These are phyloP conservation scores for Syzygium aromaticum DNA, from an alignment of 345 rosid genomes.

Conservation along the genomic window DNA sequence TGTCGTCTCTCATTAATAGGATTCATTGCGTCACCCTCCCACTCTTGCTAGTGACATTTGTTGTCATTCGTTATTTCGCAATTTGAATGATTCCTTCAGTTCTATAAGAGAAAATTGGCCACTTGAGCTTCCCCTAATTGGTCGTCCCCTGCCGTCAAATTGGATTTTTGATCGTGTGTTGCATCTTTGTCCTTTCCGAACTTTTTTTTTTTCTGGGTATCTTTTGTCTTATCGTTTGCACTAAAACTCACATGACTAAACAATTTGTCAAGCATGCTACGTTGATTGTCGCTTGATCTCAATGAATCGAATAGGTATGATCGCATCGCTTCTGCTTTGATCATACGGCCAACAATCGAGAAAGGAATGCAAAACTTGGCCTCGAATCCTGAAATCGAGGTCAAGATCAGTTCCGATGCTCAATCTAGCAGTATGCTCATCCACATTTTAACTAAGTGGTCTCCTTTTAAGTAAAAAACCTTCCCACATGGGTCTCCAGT, in stretches of 20 bases:
- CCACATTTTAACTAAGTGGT: neutral
- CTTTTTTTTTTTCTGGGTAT: fast-evolving
- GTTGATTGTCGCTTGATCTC: neutral
- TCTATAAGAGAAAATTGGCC: neutral
- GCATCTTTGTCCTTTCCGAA: neutral
- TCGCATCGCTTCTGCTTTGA: neutral
- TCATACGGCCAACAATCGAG: neutral
- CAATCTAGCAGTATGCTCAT: neutral
- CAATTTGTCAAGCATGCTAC: neutral
- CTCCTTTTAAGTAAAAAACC: neutral
- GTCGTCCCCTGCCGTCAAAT: neutral
- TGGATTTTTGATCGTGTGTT: neutral
- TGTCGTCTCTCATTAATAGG: neutral
- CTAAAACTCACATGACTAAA: neutral
- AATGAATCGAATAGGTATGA: neutral
- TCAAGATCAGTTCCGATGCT: neutral
- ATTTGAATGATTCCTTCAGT: neutral
- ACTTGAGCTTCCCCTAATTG: neutral
- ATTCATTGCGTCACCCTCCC: neutral
- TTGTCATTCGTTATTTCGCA: neutral
- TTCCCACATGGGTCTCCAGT: neutral
- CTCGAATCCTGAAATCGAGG: neutral
- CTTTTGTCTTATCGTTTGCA: neutral
- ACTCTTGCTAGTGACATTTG: neutral
- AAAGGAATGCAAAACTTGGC: neutral